phyloP scores from a whole-genome alignment of 2,329 filamentous ascomycete species.

The Microascus cirrosus region DNA sequence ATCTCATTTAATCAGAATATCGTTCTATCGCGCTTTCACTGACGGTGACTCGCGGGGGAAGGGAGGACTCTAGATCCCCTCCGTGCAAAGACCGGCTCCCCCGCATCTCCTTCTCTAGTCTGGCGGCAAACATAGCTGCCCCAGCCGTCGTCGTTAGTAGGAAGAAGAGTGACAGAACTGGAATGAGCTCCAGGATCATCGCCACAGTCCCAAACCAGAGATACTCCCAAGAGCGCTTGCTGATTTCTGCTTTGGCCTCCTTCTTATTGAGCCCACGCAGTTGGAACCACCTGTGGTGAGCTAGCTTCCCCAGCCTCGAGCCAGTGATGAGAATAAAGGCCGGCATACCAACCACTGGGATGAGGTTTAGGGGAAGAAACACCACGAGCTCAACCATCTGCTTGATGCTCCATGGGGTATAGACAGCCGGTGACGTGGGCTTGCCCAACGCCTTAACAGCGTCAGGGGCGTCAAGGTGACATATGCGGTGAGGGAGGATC shows the following conservation, averaged over 20 bases:
- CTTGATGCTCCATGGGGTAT: slow-evolving; percentile 81
- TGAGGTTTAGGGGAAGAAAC: slow-evolving; percentile 73
- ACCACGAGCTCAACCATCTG: slow-evolving; percentile 79
- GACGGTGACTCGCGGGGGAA: background rate
- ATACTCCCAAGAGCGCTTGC: slow-evolving; percentile 65
- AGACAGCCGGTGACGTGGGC: slow-evolving; percentile 64
- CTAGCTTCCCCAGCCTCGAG: slow-evolving; percentile 74
- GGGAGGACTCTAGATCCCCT: background rate
- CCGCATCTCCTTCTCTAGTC: slow-evolving; percentile 53
- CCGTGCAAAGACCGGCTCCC: slow-evolving; percentile 6
- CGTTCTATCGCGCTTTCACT: background rate
- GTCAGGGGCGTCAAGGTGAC: slow-evolving; percentile 56
- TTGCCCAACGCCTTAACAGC: slow-evolving; percentile 74
- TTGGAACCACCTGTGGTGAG: slow-evolving; percentile 86
- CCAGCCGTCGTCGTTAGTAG: slow-evolving; percentile 78
- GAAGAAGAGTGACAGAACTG: slow-evolving; percentile 88
- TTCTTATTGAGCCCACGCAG: slow-evolving; percentile 64
- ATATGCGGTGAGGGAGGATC: slow-evolving; percentile 53
- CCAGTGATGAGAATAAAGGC: slow-evolving; percentile 84
- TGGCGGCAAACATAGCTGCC: slow-evolving; percentile 74
- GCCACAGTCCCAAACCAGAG: slow-evolving; percentile 87
- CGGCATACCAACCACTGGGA: slow-evolving; percentile 72
- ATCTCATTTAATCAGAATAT: no score
- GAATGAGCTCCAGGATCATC: slow-evolving; percentile 76
- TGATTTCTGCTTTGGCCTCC: slow-evolving; percentile 60